Evolutionary conservation across 352 stramenopile genomes (phyloP), one percentile per base, ranked within the genome.

Genomic region (Phytophthora cryptogea): DNA sequence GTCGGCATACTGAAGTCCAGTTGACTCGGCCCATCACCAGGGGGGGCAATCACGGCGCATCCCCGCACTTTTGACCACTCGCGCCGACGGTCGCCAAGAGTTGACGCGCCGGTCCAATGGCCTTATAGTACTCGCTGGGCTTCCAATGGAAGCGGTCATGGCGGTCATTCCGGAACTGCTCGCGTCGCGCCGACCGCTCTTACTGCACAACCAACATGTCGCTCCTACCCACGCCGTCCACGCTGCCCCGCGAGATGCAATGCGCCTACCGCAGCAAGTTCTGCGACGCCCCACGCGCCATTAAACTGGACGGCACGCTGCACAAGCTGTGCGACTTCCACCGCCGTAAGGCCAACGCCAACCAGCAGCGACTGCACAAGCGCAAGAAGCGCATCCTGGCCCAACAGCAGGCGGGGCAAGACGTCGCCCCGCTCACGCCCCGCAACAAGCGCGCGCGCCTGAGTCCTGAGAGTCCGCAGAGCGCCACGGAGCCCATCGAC

Each of bases 301-400:
- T 61, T 16, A 87, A 87, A 39, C 61, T 74, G 9, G 66, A 81
- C 60, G 74, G 74, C 28, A 68, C 59, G 31, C 23, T 84, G 48
- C 77, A 87, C 59, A 72, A 74, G 4, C 52, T 87, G 8, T 87
- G 74, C 59, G 74, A 83, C 58, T 74, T 78, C 59, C 77, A 86
- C 43, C 69, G 77, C 0, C 65, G 55, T 37, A 78, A 77, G 39
- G 77, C 77, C 49, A 86, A 86, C 35, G 55, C 67, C 39, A 86
- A 78, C 61, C 77, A 86, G 43, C 69, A 75, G 46, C 67, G 67
- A 20, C 49, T 75, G 39, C 67, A 75, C 63, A 67, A 64, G 45
- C 67, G 67, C 62, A 75, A 75, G 66, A 74, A 74, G 53, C 61
- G 51, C 46, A 65, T 74, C 20, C 56, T 74, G 10, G 61, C 63